Base-by-base conservation (phyloP, 1,139 yeast species). In the Candida dubliniensis region DNA sequence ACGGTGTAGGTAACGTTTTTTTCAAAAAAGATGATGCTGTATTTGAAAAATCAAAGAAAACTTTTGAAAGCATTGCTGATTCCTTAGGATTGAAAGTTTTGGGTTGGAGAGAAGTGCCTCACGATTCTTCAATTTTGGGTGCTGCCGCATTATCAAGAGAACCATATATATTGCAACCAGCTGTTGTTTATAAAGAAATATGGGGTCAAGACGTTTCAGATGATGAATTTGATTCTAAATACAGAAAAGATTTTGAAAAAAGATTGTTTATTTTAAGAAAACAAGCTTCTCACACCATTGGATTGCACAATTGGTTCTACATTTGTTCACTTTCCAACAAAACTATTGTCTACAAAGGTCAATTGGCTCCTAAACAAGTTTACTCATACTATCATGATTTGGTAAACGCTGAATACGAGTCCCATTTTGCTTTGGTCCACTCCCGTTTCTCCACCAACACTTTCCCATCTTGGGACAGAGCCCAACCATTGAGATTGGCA, bases 391-490 rank as follows among this genome's bases (percentile, higher is more conserved):
- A 90, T 72, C 91, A 88, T 63, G 99, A 93, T 68, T 78, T 93
- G 64, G 86, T 83, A 50, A 90, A 90, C 64, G 93, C 90, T 34
- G 95, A 90, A 61, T 93, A 84, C 66, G 95, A 90, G 69, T 95
- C 96, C 36, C 98, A 91, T 63, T 89, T 93, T 75, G 96, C 97
- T 15, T 78, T 93, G 44, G 98, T 91, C 41, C 99, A 93, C 71
- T 91, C 98, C 24, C 84, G 99, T 66, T 93, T 93, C 77, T 90
- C 97, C 45, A 93, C 99, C 41, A 93, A 93, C 69, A 93, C 99
- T 40, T 93, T 93, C 81, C 99, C 99, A 40, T 87, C 96, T 18
- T 93, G 99, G 99, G 99, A 93, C 69, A 83, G 99, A 69, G 99
- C 99, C 32, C 99, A 93, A 69, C 99, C 99, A 41, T 79, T 91